Percentiles rank a stretch among this genome's conserved stretches.
phyloP scores from a whole-genome alignment of 2,329 filamentous ascomycete genomes.

The Aurifilum marmelostoma region DNA sequence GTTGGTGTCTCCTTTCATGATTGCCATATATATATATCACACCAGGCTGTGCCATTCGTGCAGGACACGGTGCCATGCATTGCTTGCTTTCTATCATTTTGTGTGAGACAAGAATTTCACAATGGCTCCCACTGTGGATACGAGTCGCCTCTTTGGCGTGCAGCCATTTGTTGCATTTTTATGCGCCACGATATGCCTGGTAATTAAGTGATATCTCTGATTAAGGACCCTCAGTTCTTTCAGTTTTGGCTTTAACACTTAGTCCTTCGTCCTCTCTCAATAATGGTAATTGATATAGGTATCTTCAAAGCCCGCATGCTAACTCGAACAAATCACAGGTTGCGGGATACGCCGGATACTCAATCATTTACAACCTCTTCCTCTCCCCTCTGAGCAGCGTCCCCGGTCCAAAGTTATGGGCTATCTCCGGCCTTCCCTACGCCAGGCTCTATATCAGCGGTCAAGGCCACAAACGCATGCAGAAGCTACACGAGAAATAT shows the following conservation, averaged over 20 bases:
- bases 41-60: not conserved
- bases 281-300: no score
- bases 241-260: no score
- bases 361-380: conserved; percentile 25
- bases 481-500: conserved; percentile 19
- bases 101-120: not conserved
- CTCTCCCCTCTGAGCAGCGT: conserved; percentile 18
- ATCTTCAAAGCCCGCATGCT: not conserved
- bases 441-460: conserved; percentile 7
- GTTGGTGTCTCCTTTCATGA: not conserved
- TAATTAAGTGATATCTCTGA: not conserved
- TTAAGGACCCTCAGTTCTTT: no score
- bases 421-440: conserved; percentile 13
- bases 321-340: not conserved
- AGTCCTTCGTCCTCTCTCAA: no score
- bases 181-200: not conserved
- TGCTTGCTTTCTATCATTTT: not conserved
- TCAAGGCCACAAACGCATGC: conserved; percentile 13
- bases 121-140: not conserved
- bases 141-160: not conserved
- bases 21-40: not conserved
- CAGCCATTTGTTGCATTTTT: not conserved
- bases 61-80: not conserved
- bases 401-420: conserved; percentile 25
- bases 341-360: conserved; percentile 11